Evolutionary conservation across 1,284 basidiomycete species (phyloP), one percentile per base, ranked within the genome.

Genomic region (Heterobasidion irregulare): DNA sequence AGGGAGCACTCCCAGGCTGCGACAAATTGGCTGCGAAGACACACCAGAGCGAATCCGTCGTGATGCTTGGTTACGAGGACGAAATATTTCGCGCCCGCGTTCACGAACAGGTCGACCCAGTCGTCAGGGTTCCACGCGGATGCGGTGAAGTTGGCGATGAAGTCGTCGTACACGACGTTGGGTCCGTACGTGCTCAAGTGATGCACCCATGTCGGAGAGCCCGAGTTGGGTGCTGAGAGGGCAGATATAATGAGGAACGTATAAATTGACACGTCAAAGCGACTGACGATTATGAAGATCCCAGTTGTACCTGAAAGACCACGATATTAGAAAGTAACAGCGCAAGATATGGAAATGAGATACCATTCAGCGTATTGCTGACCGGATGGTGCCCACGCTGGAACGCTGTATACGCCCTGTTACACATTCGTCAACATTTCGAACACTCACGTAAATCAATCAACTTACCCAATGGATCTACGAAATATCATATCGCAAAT

Each of bases 31-130:
- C 32, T 16, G 18, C 16, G 16, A 34, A 8, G 6, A 53, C 59
- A 4, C 48, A 62, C 58, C 53, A 84, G 63, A 6, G 70, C 69
- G 57, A 75, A 82, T 0, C 77, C 76, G 52, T 79, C 76, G 49
- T 75, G 75, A 55, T 77, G 75, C 71, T 78, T 79, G 71, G 80
- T 76, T 16, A 80, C 78, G 38, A 81, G 67, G 15, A 84, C 80
- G 60, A 84, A 83, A 58, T 84, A 84, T 59, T 78, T 80, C 1
- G 82, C 82, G 1, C 83, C 83, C 0, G 80, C 77, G 32, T 70
- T 69, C 34, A 74, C 74, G 52, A 84, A 75, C 9, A 84, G 58
- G 57, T 82, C 73, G 0, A 82, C 60, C 81, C 81, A 84, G 46
- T 69, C 68, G 38, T 72, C 75, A 1, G 82, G 73, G 50, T 82